These are phyloP conservation scores for Pseudotsuga menziesii DNA, from an alignment of 75 land plant species.

Conservation along the genomic window DNA sequence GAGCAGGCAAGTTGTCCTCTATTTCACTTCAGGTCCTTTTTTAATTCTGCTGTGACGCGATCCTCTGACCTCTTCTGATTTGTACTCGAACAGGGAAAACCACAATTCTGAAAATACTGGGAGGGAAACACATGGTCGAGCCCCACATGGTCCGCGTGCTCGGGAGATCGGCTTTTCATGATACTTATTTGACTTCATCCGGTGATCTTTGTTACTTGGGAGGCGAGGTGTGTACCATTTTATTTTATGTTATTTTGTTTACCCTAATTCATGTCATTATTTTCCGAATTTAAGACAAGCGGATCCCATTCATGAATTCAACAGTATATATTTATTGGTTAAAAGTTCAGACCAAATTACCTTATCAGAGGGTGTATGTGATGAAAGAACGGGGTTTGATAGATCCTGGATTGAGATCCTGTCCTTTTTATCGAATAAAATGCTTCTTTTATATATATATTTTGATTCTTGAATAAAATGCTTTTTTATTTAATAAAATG, in stretches of 20 bases:
- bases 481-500: too few species aligned
- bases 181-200: constrained; percentile 73
- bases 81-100: constrained; percentile 67
- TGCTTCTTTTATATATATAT: too few species aligned
- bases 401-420: too few species aligned
- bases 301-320: not conserved
- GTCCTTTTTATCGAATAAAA: too few species aligned
- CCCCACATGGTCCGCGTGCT: constrained; percentile 82
- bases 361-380: not conserved
- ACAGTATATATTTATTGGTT: not conserved
- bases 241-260: too few species aligned
- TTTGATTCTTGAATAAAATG: too few species aligned
- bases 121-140: constrained; percentile 98
- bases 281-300: not conserved
- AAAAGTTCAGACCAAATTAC: too few species aligned
- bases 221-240: constrained; percentile 62
- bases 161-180: constrained; percentile 95
- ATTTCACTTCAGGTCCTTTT: not conserved
- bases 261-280: not conserved
- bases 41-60: not conserved
- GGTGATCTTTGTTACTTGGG: constrained; percentile 88
- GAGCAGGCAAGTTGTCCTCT: constrained; percentile 57
- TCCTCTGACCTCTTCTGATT: not conserved
- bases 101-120: constrained; percentile 80
- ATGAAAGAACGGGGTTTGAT: not conserved